Percentiles rank a stretch among this genome's conserved stretches.
These are phyloP conservation scores for Aurantiochytrium sp. DNA, from an alignment of 108 stramenopile species.

Conservation along the genomic window DNA sequence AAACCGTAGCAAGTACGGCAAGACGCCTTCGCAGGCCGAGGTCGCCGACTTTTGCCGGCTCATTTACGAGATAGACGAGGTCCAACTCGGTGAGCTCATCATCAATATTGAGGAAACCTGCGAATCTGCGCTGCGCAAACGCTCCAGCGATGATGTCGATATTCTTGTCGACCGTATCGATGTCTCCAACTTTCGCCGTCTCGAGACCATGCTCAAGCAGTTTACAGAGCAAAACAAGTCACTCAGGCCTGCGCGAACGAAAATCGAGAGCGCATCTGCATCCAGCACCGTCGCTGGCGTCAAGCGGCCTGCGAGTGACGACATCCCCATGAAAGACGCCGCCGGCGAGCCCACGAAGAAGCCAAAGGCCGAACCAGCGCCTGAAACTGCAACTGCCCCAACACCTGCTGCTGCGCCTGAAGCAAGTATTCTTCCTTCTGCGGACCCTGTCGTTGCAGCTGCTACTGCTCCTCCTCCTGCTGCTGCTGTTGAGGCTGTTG, in stretches of 20 bases:
- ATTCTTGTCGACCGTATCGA: neutral
- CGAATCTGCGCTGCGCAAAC: neutral
- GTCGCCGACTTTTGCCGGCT: neutral
- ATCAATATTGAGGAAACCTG: neutral
- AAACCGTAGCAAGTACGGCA: neutral
- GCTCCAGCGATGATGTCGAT: neutral
- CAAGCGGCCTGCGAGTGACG: neutral
- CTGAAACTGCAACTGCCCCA: no score
- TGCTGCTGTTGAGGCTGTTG: no score
- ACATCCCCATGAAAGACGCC: neutral
- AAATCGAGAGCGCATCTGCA: neutral
- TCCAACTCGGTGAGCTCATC: neutral
- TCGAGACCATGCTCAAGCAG: neutral
- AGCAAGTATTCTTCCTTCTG: no score
- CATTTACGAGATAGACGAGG: neutral
- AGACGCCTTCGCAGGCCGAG: neutral
- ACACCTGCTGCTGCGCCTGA: no score
- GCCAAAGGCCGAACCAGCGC: neutral
- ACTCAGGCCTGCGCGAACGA: neutral
- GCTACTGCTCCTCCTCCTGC: no score
- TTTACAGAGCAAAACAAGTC: neutral
- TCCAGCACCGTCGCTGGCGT: neutral
- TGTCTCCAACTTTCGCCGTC: neutral
- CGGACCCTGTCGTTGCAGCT: no score
- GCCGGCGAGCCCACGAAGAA: neutral